Evolutionary conservation across 768 basidiomycete species (phyloP), one percentile per base, ranked within the genome.

Genomic region (Rhizopogon vinicolor): DNA sequence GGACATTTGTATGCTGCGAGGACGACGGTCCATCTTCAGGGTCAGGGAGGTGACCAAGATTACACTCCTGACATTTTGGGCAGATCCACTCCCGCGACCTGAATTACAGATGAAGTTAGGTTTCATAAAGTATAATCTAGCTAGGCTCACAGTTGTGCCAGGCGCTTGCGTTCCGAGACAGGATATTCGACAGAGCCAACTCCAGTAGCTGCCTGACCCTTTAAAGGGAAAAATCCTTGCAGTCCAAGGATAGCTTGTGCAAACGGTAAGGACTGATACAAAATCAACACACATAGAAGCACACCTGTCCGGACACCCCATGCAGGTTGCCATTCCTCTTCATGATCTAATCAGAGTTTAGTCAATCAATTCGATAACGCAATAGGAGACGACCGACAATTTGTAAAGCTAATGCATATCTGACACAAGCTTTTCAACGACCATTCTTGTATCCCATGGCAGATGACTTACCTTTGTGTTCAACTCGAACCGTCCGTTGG

Each of bases 281-380:
- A 43, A 37, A 1, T 14, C 49, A 61, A 57, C 25, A 57, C 25
- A 44, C 18, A 52, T 49, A 52, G 46, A 48, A 44, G 64, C 78
- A 58, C 56, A 89, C 90, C 94, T 54, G 95, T 98, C 59, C 96
- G 83, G 18, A 98, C 91, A 53, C 96, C 96, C 96, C 96, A 98
- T 25, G 93, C 93, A 39, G 96, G 96, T 70, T 98, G 94, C 96
- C 96, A 98, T 33, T 91, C 78, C 62, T 98, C 96, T 71, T 94
- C 92, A 61, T 98, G 94, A 76, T 96, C 89, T 92, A 63, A 46
- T 57, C 44, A 66, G 52, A 70, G 62, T 56, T 68, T 71, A 72
- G 68, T 59, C 63, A 57, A 37, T 35, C 49, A 55, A 58, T 25
- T 56, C 60, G 62, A 57, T 54, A n/a, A 54, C 14, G 57, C 50